These are phyloP conservation scores for Trypanosomatidae sp. DNA, from an alignment of 208 protist genomes.

Conservation along the genomic window DNA sequence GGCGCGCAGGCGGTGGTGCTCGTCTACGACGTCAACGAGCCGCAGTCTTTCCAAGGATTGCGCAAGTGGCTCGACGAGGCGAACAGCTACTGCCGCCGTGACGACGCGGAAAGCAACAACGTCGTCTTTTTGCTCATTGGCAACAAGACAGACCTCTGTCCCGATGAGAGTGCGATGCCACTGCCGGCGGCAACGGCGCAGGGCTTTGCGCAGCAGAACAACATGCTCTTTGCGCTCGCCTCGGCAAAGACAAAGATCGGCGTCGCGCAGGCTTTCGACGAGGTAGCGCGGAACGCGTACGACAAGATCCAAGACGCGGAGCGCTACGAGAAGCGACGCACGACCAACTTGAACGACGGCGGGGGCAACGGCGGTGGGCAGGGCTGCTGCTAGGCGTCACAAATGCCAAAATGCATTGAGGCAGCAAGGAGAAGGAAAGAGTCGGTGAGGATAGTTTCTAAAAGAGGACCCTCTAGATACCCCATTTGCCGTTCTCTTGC, in stretches of 20 bases:
- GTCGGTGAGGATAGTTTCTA: no score
- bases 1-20: slow-evolving; percentile 82
- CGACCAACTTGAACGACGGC: slow-evolving; percentile 14
- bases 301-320: slow-evolving; percentile 39
- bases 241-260: slow-evolving; percentile 78
- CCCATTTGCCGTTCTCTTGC: no score
- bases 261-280: slow-evolving; percentile 82
- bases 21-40: slow-evolving; percentile 89
- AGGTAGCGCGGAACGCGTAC: slow-evolving; percentile 66
- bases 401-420: no score
- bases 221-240: slow-evolving; percentile 84
- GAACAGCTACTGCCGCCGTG: slow-evolving; percentile 49
- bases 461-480: no score
- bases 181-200: slow-evolving; percentile 52
- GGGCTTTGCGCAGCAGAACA: slow-evolving; percentile 61
- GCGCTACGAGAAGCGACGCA: slow-evolving; percentile 21
- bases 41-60: slow-evolving; percentile 72
- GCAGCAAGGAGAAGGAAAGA: background rate
- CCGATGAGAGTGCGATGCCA: slow-evolving; percentile 40
- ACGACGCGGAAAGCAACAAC: slow-evolving; percentile 29
- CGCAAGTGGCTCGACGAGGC: slow-evolving; percentile 86
- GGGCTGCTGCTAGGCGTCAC: slow-evolving; percentile 21
- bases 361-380: slow-evolving; percentile 6
- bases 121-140: slow-evolving; percentile 80
- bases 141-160: slow-evolving; percentile 81